phyloP scores from a whole-genome alignment of 2,329 filamentous ascomycete genomes.

The Lecanicillium sp. region DNA sequence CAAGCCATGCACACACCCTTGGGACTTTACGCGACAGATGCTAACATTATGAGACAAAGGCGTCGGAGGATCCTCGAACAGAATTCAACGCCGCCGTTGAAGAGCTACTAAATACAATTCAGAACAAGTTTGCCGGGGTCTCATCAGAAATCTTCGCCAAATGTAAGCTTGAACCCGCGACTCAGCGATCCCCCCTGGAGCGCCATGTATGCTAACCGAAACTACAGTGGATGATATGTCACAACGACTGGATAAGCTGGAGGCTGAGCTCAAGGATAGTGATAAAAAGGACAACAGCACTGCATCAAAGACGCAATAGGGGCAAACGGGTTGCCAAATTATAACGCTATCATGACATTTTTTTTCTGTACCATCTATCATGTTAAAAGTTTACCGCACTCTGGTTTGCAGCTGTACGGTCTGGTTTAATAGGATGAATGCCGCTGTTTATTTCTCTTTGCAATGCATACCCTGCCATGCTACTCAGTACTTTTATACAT shows the following conservation, averaged over 20 bases:
- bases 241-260: constrained; percentile 72
- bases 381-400: not conserved
- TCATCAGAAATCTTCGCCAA: constrained; percentile 84
- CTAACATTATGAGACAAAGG: too few relatives aligned
- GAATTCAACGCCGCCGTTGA: constrained; percentile 76
- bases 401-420: not conserved
- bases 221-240: constrained; percentile 87
- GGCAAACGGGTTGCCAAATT: too few relatives aligned
- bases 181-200: not conserved
- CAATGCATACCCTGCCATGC: not conserved
- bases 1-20: not conserved
- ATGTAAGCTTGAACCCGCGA: constrained; percentile 45
- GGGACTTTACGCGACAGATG: too few relatives aligned
- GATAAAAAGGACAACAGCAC: constrained; percentile 34
- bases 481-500: not conserved
- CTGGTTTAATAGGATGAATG: too few relatives aligned
- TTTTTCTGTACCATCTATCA: not conserved
- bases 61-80: constrained; percentile 38
- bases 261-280: constrained; percentile 58
- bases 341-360: not conserved
- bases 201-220: constrained; percentile 1
- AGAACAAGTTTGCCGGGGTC: constrained; percentile 75
- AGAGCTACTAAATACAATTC: constrained; percentile 75
- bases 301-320: not conserved
- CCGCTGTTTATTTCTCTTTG: too few relatives aligned